Base-by-base conservation (phyloP, 1,284 basidiomycete genomes). In the Boletus semigastroideus region DNA sequence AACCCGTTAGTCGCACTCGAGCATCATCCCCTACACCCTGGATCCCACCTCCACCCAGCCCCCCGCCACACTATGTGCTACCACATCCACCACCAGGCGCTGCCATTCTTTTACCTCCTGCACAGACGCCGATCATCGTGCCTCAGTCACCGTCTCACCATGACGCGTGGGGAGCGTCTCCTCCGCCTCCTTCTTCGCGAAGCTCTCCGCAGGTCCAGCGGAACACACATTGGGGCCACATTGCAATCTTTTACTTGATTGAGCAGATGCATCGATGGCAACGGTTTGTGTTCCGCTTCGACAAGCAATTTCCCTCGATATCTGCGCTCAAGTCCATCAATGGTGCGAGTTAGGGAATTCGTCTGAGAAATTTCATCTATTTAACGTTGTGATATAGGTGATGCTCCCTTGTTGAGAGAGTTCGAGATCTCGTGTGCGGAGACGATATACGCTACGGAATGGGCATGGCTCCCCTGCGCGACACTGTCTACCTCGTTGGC, bases 241-340 rank as follows among this genome's bases (percentile, higher is more conserved):
- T 90, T 39, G 84, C 82, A 2, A 80, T 90, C 48, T 89, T 77
- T 65, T 90, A 90, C 63, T 70, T 90, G 20, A 80, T 84, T 2
- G 80, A 86, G 58, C 84, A 89, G 62, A 90, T 90, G 79, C 81
- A 82, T 55, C 79, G 88, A 28, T 90, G 87, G 87, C 77, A 86
- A 61, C 76, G 87, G 20, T 90, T 90, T 59, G 78, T 90, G 10
- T 90, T 90, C 62, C 73, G 83, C 43, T 90, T 87, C 59, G 86
- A 89, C 59, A 83, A 80, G 63, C 82, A 84, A 31, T 89, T 90
- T 67, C 70, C 79, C 27, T 87, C 86, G 13, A 78, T 88, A 67
- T 72, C 74, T 42, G 86, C 87, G 6, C 77, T 90, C 59, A 83
- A 83, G 64, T 79, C 79, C 22, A 82, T 90, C 57, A 77, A 74